Conservation (phyloP, 2,329 filamentous ascomycete genomes). For the Intubia oerlemansii region DNA sequence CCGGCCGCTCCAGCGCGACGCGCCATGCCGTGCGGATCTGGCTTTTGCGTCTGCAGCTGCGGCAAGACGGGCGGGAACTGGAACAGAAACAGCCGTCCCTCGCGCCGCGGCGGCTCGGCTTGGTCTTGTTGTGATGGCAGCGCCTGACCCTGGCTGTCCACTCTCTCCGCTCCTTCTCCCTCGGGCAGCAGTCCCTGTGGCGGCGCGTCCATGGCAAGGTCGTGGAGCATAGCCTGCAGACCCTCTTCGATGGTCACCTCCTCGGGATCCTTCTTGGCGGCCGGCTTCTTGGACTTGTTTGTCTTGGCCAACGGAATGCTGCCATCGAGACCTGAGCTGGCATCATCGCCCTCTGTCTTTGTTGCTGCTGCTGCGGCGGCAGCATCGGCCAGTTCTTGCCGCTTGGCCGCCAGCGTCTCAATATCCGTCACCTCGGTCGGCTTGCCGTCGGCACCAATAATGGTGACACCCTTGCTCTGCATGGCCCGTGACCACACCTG, state of each 20-base stretch:
- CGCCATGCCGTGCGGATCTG: not conserved
- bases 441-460: constrained; percentile 23
- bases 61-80: constrained; percentile 42
- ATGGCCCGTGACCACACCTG: constrained; percentile 22
- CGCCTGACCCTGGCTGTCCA: not conserved
- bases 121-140: not conserved
- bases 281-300: constrained; percentile 11
- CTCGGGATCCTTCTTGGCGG: constrained; percentile 15
- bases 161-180: not conserved
- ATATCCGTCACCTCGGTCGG: constrained; percentile 17
- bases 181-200: no score
- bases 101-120: constrained; percentile 9
- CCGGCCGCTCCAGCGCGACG: not conserved
- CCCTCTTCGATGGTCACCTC: constrained; percentile 18
- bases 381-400: constrained; percentile 5
- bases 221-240: constrained; percentile 19
- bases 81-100: constrained; percentile 40
- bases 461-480: constrained; percentile 12
- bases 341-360: constrained; percentile 8
- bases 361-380: constrained; percentile 1
- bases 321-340: no score
- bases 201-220: constrained; percentile 16
- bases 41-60: constrained; percentile 18
- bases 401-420: constrained; percentile 14
- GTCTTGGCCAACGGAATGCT: not conserved